These are phyloP conservation scores for Phytophthora sp. DNA, from an alignment of 352 stramenopile genomes.

Conservation along the genomic window DNA sequence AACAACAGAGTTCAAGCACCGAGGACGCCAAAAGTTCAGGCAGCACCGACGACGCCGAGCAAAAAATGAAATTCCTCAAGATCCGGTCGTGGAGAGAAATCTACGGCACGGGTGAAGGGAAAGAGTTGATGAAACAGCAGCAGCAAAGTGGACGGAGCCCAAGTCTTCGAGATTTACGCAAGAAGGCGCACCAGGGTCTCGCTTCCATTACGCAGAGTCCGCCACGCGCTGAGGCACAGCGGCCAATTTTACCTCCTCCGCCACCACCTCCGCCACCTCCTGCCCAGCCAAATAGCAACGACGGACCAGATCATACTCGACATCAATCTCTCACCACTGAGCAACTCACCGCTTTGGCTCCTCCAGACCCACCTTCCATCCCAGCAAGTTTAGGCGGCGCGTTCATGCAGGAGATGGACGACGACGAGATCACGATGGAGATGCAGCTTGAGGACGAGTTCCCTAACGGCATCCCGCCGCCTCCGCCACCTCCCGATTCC, in stretches of 20 bases:
- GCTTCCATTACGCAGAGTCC: conserved; percentile 21
- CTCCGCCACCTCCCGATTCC: conserved; percentile 19
- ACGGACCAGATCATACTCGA: not conserved
- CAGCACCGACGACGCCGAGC: conserved; percentile 30
- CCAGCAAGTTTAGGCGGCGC: conserved; percentile 34
- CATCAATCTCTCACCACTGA: conserved; percentile 12
- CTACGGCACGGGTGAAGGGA: conserved; percentile 66
- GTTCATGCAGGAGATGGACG: conserved; percentile 75
- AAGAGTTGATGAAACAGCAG: conserved; percentile 49
- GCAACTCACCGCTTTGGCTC: not conserved
- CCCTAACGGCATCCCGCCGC: conserved; percentile 13
- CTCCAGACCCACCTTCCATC: conserved; percentile 7
- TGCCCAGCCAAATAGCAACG: not conserved
- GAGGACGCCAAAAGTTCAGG: conserved; percentile 23
- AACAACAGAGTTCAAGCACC: conserved; percentile 20
- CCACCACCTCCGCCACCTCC: conserved; percentile 12
- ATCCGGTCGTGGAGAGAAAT: conserved; percentile 71
- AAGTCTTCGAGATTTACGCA: conserved; percentile 28
- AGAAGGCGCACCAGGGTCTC: conserved; percentile 30
- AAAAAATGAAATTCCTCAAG: conserved; percentile 55
- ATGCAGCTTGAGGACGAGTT: conserved; percentile 27
- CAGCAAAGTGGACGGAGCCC: conserved; percentile 19
- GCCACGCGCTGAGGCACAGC: conserved; percentile 8
- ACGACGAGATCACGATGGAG: conserved; percentile 47
- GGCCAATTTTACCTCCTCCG: not conserved